Evolutionary conservation across 2,329 filamentous ascomycete species (phyloP).

Genomic region (Fulvia fulva): DNA sequence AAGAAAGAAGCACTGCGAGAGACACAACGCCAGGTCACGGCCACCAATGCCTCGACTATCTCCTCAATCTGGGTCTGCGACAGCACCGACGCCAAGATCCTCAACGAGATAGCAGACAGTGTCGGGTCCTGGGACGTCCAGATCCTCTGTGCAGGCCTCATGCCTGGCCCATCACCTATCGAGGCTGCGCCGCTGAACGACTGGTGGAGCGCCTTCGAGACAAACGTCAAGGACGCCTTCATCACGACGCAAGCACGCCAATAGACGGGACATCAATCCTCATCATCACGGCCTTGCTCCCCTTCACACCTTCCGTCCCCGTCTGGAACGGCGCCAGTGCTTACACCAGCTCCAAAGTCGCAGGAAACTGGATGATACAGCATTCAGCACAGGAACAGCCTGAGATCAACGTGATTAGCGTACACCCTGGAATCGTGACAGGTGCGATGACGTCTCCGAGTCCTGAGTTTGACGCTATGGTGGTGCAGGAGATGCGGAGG

Average conservation of each 20-base stretch:
- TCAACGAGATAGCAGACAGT: slow-evolving; percentile 31
- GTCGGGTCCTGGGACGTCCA: slow-evolving; percentile 38
- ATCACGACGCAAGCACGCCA: slow-evolving; percentile 36
- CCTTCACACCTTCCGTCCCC: background rate
- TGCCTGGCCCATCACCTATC: slow-evolving; percentile 26
- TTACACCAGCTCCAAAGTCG: slow-evolving; percentile 5
- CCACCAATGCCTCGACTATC: slow-evolving; percentile 30
- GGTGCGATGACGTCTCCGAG: slow-evolving; percentile 15
- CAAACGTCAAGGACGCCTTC: slow-evolving; percentile 32
- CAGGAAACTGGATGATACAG: background rate
- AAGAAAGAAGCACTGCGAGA: slow-evolving; percentile 37
- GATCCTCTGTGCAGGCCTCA: slow-evolving; percentile 37
- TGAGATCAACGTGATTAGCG: slow-evolving; percentile 1
- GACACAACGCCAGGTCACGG: slow-evolving; percentile 34
- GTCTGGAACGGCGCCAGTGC: background rate
- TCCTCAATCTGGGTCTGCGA: slow-evolving; percentile 34
- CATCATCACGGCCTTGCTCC: slow-evolving; percentile 18
- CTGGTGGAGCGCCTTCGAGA: slow-evolving; percentile 32
- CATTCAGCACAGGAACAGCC: background rate
- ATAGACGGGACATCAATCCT: slow-evolving; percentile 33
- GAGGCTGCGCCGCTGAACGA: slow-evolving; percentile 27
- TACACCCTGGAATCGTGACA: slow-evolving; percentile 5
- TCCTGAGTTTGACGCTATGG: background rate
- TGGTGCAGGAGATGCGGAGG: slow-evolving; percentile 10
- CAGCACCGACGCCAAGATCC: slow-evolving; percentile 13